phyloP scores from a whole-genome alignment of 306 rosid species.

The peach (Prunus persica) region DNA sequence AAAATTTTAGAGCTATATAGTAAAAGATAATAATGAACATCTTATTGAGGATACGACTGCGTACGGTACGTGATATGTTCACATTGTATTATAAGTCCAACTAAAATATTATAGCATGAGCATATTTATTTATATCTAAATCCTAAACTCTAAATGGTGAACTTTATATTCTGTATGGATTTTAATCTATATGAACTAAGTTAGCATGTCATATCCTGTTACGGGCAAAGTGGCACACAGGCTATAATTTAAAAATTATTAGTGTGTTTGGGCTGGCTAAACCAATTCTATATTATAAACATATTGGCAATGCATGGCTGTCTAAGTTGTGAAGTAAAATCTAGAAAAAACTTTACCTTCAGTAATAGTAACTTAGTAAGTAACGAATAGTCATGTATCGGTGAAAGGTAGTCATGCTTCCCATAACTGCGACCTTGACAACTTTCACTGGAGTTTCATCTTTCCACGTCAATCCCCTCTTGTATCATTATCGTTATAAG shows the following conservation, averaged over 20 bases:
- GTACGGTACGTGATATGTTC: neutral
- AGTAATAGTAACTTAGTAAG: conserved; percentile 47
- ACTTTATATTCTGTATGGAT: neutral
- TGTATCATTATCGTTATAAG: too few species aligned
- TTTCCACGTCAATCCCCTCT: too few species aligned
- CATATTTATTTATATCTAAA: neutral
- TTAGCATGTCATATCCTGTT: neutral
- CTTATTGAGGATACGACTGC: neutral
- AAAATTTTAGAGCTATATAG: neutral
- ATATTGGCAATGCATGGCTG: too few species aligned
- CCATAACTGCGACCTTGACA: conserved; percentile 33
- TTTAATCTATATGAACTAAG: neutral
- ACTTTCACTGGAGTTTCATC: conserved; percentile 65
- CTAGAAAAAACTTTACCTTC: conserved; percentile 35
- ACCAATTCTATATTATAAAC: too few species aligned
- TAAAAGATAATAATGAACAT: neutral
- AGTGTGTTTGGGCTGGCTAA: neutral
- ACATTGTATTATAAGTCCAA: neutral
- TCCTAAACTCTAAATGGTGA: neutral
- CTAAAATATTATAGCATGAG: neutral
- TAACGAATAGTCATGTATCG: conserved; percentile 73
- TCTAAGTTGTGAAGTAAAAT: neutral
- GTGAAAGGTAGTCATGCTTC: conserved; percentile 58
- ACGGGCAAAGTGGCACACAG: neutral
- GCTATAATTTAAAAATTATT: neutral